Percentiles rank a stretch among this genome's conserved stretches.
These are phyloP conservation scores for Candida ulmi DNA, from an alignment of 805 yeast species.

Conservation along the genomic window DNA sequence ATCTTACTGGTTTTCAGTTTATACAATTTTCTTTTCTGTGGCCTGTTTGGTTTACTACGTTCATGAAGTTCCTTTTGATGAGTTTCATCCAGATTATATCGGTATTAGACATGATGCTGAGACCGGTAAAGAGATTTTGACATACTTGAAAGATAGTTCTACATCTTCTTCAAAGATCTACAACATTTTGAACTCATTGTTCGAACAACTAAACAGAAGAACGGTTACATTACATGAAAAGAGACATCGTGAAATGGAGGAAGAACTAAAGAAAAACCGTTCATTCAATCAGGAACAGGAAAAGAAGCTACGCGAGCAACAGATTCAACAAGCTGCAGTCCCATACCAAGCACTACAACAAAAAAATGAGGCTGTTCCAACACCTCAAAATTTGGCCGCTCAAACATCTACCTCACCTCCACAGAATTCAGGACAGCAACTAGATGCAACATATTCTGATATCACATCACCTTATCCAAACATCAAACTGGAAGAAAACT, in stretches of 20 bases:
- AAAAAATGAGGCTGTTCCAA: constrained; percentile 15
- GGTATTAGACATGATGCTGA: constrained; percentile 73
- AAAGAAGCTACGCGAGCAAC: neutral
- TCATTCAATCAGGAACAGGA: constrained; percentile 7
- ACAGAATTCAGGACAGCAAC: neutral
- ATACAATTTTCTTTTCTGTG: constrained; percentile 83
- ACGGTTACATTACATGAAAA: constrained; percentile 45
- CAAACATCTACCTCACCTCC: neutral
- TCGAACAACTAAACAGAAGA: constrained; percentile 70
- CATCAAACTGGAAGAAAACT: constrained; percentile 18
- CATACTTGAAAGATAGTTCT: constrained; percentile 64
- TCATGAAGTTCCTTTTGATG: constrained; percentile 47
- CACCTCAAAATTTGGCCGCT: constrained; percentile 22
- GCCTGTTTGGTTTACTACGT: constrained; percentile 81
- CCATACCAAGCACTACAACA: constrained; percentile 6
- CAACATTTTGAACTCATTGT: constrained; percentile 70
- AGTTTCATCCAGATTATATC: constrained; percentile 45
- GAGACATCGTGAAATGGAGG: constrained; percentile 13
- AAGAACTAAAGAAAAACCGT: constrained; percentile 9
- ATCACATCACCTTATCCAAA: constrained; percentile 8
- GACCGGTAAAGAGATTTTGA: constrained; percentile 69
- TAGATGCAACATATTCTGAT: constrained; percentile 2
- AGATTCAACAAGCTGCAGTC: constrained; percentile 3
- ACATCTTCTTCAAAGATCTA: constrained; percentile 78
- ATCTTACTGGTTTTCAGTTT: constrained; percentile 88